These are phyloP conservation scores for Nitzschia palea DNA, from an alignment of 108 stramenopile species.

Conservation along the genomic window DNA sequence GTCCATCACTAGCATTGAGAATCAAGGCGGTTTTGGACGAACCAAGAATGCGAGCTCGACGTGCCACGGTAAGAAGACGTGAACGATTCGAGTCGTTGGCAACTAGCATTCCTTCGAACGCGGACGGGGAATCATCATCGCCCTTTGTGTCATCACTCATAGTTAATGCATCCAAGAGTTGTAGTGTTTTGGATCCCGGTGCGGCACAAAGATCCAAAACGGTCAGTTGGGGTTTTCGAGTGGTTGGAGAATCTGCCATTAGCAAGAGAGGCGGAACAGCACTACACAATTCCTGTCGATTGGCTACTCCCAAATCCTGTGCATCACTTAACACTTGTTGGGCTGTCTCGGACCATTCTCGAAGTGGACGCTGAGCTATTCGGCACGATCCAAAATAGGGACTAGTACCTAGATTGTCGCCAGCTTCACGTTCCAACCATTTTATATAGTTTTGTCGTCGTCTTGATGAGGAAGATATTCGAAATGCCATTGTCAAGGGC, in stretches of 20 bases:
- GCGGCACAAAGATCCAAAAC: slow-evolving; percentile 86
- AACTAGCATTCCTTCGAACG: neutral
- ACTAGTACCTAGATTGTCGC: neutral
- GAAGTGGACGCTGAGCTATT: neutral
- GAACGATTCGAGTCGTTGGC: slow-evolving; percentile 82
- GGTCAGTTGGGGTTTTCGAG: neutral
- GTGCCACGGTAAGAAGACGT: slow-evolving; percentile 56
- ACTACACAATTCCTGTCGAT: slow-evolving; percentile 63
- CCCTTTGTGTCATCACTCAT: neutral
- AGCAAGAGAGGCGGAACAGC: slow-evolving; percentile 54
- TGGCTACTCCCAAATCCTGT: slow-evolving; percentile 7
- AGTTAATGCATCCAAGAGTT: slow-evolving; percentile 62
- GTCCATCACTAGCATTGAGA: slow-evolving; percentile 20
- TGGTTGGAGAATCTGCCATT: slow-evolving; percentile 5
- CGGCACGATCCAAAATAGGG: neutral
- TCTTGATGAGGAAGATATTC: neutral
- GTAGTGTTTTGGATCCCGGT: slow-evolving; percentile 88
- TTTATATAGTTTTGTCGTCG: neutral
- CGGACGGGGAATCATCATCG: neutral
- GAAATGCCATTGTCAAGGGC: slow-evolving; percentile 14
- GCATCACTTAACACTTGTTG: slow-evolving; percentile 13
- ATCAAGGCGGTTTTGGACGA: neutral
- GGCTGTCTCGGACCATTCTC: neutral
- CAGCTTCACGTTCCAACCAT: neutral
- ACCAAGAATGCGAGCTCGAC: neutral